These are phyloP conservation scores for Amesomyces nigricolor DNA, from an alignment of 2,329 filamentous ascomycete species.

Conservation along the genomic window DNA sequence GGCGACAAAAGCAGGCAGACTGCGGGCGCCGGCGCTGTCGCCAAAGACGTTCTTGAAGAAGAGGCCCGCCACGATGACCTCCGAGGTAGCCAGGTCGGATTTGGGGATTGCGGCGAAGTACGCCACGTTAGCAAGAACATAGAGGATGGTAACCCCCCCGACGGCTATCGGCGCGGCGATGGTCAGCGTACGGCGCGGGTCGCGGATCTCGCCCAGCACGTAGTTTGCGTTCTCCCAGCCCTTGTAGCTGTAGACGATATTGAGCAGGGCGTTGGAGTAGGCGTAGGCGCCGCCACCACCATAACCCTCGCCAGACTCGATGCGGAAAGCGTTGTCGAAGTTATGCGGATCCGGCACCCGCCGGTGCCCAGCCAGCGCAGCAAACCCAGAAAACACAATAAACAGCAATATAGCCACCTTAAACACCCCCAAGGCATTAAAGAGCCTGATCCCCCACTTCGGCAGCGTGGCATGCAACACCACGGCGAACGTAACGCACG, in stretches of 20 bases:
- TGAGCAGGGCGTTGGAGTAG: conserved; percentile 53
- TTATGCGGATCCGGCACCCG: conserved; percentile 48
- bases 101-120: conserved; percentile 61
- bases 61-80: conserved; percentile 54
- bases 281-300: conserved; percentile 45
- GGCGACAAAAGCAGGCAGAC: conserved; percentile 47
- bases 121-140: conserved; percentile 59
- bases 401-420: conserved; percentile 56
- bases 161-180: conserved; percentile 55
- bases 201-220: conserved; percentile 45
- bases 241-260: conserved; percentile 56
- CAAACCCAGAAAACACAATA: conserved; percentile 57
- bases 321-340: conserved; percentile 50
- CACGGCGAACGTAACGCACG: conserved; percentile 50
- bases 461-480: conserved; percentile 47
- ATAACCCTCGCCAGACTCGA: conserved; percentile 39
- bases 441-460: conserved; percentile 53
- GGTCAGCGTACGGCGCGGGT: conserved; percentile 37
- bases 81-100: conserved; percentile 49
- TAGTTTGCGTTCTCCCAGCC: conserved; percentile 62
- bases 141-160: conserved; percentile 53
- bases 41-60: conserved; percentile 61
- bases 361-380: conserved; percentile 47
- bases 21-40: conserved; percentile 37
- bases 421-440: conserved; percentile 55